Base-by-base conservation (phyloP, 805 yeast genomes). In the Tetrapisispora fleetii region DNA sequence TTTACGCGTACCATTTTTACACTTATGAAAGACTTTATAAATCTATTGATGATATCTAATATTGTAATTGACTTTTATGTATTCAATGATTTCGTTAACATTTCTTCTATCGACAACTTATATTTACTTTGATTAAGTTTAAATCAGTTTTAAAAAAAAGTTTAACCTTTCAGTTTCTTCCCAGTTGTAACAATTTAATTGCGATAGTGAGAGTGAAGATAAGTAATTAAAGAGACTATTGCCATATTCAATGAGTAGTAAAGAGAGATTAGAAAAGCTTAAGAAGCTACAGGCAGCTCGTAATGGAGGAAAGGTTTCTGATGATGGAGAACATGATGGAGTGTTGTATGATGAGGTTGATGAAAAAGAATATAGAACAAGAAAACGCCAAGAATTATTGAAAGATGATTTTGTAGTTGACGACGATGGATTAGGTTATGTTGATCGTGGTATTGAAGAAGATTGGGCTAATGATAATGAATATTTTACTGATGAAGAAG, bases 341-440 rank as follows among this genome's bases (percentile, higher is more conserved):
- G 79, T 49, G 40, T 47, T 91, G 51, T 93, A 90, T 62, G 97
- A 91, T 58, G 90, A 87, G 59, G 83, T 89, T 5, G 95, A 85
- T 60, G 96, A 89, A 58, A 81, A 75, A 30, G 80, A 82, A 36
- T 91, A 79, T 66, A 73, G 91, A 55, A 77, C 77, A 56, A 85
- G 80, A 61, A 86, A 85, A 63, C 78, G 95, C 57, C 79, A 84
- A 50, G 86, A 89, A 50, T 72, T 93, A 43, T 73, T 88, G 65
- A 82, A 85, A 52, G 96, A 91, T 59, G 96, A 91, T 64, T 91
- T 91, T 62, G 93, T 91, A 36, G 95, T 88, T 2, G 96, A 89
- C 63, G 98, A 91, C 63, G 81, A 85, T 55, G 96, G 96, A 30
- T 84, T 83, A 54, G 98, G 97, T 0, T 91, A 91, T 60, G 90